A percentile compares a stretch with the other conserved stretches of the same genome.
Conservation (phyloP, 129 eudicot genomes). For the Pulicaria dysenterica region DNA sequence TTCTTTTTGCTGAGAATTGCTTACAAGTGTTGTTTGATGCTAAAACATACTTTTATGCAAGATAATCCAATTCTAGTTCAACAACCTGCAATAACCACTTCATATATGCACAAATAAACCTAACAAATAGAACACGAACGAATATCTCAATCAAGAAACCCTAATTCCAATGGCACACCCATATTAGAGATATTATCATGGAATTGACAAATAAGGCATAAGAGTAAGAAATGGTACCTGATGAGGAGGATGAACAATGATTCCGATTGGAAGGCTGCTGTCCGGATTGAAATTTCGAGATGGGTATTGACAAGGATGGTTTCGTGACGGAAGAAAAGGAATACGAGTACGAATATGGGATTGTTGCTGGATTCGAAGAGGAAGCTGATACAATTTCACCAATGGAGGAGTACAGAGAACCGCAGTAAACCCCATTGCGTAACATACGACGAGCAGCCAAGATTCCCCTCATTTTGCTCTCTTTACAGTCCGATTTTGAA, state of each 20-base stretch:
- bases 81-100: too few relatives aligned
- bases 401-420: constrained; percentile 32
- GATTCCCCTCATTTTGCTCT: constrained; percentile 35
- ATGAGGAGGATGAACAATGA: constrained; percentile 37
- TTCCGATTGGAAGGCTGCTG: constrained; percentile 32
- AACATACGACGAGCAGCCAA: constrained; percentile 41
- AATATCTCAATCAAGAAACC: constrained; percentile 8
- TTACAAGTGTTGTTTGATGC: too few relatives aligned
- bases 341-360: constrained; percentile 26
- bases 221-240: constrained; percentile 17
- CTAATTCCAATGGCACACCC: neutral
- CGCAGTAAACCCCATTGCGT: constrained; percentile 42
- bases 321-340: constrained; percentile 35
- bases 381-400: constrained; percentile 33
- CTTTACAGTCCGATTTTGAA: neutral
- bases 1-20: too few relatives aligned
- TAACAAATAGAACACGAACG: neutral
- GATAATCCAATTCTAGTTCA: too few relatives aligned
- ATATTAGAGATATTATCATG: neutral
- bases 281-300: constrained; percentile 31
- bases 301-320: constrained; percentile 30
- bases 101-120: neutral
- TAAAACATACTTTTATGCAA: too few relatives aligned
- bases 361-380: constrained; percentile 36
- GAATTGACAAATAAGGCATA: neutral